Percentiles rank a stretch among this genome's conserved stretches.
These are phyloP conservation scores for Corymbia citriodora DNA, from an alignment of 441 rosid species.

Conservation along the genomic window DNA sequence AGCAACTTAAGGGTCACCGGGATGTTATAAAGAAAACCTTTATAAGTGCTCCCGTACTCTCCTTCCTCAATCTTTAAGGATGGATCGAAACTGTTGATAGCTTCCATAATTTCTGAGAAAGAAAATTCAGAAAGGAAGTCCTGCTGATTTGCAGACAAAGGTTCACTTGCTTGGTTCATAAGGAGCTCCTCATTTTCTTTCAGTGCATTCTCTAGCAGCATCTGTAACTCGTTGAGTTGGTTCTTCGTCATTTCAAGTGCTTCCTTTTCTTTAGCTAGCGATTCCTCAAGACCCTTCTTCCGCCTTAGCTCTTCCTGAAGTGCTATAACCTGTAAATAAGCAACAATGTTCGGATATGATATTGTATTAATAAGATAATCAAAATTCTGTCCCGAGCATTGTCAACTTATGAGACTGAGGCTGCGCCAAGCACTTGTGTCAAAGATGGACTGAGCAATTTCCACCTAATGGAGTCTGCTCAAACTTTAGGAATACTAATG, in stretches of 20 bases:
- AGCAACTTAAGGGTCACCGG: constrained; percentile 6
- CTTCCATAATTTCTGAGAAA: neutral
- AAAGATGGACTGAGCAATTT: neutral
- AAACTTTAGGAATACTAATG: neutral
- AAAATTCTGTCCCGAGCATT: neutral
- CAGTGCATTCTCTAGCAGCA: neutral
- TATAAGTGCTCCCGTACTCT: constrained; percentile 4
- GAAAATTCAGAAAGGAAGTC: neutral
- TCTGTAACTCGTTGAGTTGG: neutral
- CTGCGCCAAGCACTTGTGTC: neutral
- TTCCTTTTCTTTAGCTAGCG: neutral
- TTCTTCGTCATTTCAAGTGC: neutral
- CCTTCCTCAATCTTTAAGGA: constrained; percentile 5
- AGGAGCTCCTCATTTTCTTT: neutral
- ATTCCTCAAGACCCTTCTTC: neutral
- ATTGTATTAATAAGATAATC: neutral
- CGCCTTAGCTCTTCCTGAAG: neutral
- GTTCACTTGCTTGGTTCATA: neutral
- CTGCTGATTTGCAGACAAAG: neutral
- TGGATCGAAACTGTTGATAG: neutral
- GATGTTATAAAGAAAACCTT: constrained; percentile 4
- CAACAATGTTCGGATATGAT: neutral
- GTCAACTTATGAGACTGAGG: neutral
- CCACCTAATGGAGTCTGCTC: neutral
- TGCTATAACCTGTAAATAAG: neutral